Evolutionary conservation across 176 grass and related monocot genomes (phyloP).

Genomic region (Triticum urartu): DNA sequence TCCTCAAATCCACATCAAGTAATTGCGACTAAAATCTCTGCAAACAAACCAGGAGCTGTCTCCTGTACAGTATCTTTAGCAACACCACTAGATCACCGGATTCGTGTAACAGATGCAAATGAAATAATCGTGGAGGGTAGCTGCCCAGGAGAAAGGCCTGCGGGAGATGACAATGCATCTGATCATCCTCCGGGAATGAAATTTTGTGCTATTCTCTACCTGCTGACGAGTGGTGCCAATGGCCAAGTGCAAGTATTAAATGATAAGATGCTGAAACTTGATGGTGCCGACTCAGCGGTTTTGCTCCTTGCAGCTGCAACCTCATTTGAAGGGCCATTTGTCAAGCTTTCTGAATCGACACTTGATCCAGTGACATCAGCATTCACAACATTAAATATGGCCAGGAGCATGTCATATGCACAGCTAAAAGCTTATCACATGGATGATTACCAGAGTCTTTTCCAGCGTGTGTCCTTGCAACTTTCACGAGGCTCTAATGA

Average conservation of each 20-base stretch:
- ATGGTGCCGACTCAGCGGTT: conserved; percentile 72
- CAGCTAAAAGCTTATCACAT: conserved; percentile 70
- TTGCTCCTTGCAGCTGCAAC: conserved; percentile 75
- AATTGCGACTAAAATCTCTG: conserved; percentile 61
- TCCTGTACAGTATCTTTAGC: conserved; percentile 62
- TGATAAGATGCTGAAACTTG: conserved; percentile 66
- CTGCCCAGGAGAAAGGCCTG: conserved; percentile 57
- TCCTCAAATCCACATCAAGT: conserved; percentile 76
- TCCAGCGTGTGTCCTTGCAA: conserved; percentile 74
- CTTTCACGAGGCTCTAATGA: conserved; percentile 48
- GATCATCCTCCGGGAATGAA: conserved; percentile 59
- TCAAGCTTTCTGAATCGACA: conserved; percentile 69
- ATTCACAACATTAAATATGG: conserved; percentile 41
- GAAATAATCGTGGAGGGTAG: conserved; percentile 77
- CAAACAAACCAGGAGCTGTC: conserved; percentile 54
- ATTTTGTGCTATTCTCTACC: conserved; percentile 65
- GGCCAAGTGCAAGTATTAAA: conserved; percentile 44
- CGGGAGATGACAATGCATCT: conserved; percentile 24
- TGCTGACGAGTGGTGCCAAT: conserved; percentile 46
- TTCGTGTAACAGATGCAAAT: conserved; percentile 48
- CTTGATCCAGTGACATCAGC: conserved; percentile 48
- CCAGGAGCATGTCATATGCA: conserved; percentile 64
- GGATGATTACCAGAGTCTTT: conserved; percentile 88
- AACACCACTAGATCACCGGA: conserved; percentile 49
- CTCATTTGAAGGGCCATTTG: conserved; percentile 74